Base-by-base conservation (phyloP, 2,329 filamentous ascomycete species). In the Fusarium tupiense region DNA sequence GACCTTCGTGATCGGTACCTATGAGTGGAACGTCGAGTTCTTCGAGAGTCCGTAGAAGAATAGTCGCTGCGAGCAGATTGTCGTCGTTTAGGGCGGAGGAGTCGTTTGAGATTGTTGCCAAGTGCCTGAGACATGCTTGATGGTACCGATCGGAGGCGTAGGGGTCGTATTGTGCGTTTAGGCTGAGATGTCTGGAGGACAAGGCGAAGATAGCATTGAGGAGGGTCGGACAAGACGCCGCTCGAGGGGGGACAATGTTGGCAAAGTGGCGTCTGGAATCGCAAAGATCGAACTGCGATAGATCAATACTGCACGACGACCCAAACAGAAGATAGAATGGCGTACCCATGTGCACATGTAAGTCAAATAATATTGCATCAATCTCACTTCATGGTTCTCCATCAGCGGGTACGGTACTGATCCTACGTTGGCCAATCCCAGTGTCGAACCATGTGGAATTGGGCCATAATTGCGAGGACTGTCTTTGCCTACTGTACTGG, bases 151-250 rank as follows among this genome's bases (percentile, higher is more conserved):
- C 86, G 6, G 87, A 86, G 7, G 86, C 84, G 20, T 86, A 82
- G 79, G 81, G 60, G 72, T 89, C 85, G 72, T 86, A 88, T 38
- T 88, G 83, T 5, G 67, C 67, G 47, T 68, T 67, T 24, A 77
- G 66, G 53, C 85, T 88, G 43, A 90, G 79, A 74, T 90, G 89
- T 43, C 88, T 83, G 6, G 88, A 86, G 0, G 89, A 86, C 8
- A 90, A 82, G 5, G 89, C 88, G 47, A 89, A 84, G 33, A 90
- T 89, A 29, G 89, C 88, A 62, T 90, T 89, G 19, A 89, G 81
- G 8, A 91, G 82, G 6, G 87, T 85, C 1, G 86, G 86, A 60
- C 85, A 89, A 3, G 80, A 83, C 19, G 84, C 84, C 8, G 89
- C 88, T 26, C 86, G 82, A 61, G 86, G 83, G 1, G 89, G 89